These are phyloP conservation scores for Simmondsia chinensis DNA, from an alignment of 148 eudicot species.

Conservation along the genomic window DNA sequence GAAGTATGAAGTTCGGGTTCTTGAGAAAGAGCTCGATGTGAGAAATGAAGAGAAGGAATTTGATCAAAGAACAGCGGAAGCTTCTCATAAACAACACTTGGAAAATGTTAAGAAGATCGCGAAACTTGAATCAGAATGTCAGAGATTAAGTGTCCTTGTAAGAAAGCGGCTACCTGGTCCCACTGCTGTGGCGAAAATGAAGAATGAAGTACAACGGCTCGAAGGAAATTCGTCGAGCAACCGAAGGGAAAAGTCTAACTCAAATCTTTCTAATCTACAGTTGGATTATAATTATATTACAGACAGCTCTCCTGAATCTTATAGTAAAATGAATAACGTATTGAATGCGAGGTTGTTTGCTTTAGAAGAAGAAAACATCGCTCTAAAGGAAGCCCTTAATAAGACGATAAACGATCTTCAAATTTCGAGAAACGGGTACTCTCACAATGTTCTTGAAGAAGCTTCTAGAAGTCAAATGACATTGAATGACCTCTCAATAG, in stretches of 20 bases:
- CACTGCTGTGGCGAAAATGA: slow-evolving; percentile 15
- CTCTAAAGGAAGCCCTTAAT: slow-evolving; percentile 35
- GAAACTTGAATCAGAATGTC: slow-evolving; percentile 64
- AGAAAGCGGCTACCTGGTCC: slow-evolving; percentile 45
- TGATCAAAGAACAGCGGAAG: slow-evolving; percentile 29
- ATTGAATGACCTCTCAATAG: too few species aligned
- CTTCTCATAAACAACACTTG: slow-evolving; percentile 22
- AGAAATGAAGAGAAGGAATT: slow-evolving; percentile 40
- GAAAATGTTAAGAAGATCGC: slow-evolving; percentile 37
- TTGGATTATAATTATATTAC: slow-evolving; percentile 3
- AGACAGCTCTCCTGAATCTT: slow-evolving; percentile 5
- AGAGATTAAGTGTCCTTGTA: slow-evolving; percentile 39
- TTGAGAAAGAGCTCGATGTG: slow-evolving; percentile 62
- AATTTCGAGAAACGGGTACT: slow-evolving; percentile 20
- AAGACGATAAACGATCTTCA: slow-evolving; percentile 43
- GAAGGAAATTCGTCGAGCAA: slow-evolving; percentile 8
- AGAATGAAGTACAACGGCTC: slow-evolving; percentile 19
- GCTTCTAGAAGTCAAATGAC: slow-evolving; percentile 19
- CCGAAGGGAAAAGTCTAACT: slow-evolving; percentile 16
- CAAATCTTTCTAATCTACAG: too few species aligned
- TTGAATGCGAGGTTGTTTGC: slow-evolving; percentile 34
- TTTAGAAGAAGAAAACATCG: slow-evolving; percentile 58
- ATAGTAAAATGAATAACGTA: slow-evolving; percentile 20
- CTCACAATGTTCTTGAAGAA: slow-evolving; percentile 30
- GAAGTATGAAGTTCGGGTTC: slow-evolving; percentile 55